Conservation (phyloP, 2,329 filamentous ascomycete species). For the Dactylonectria estremocensis region DNA sequence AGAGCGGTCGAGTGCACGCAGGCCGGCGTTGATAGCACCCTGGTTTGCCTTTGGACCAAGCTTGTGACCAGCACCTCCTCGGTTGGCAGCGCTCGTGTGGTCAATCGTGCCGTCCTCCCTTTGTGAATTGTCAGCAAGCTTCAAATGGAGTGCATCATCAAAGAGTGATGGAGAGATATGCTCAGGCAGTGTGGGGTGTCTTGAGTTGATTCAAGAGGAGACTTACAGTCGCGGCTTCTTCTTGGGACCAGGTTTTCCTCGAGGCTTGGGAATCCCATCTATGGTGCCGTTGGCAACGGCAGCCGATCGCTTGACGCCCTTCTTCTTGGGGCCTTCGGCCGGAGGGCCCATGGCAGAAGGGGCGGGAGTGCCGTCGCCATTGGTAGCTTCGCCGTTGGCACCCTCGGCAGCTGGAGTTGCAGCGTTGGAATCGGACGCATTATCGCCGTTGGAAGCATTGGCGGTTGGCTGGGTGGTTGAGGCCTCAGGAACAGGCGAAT, state of each 20-base stretch:
- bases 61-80: constrained; percentile 77
- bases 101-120: constrained; percentile 77
- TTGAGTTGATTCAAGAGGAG: constrained; percentile 17
- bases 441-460: constrained; percentile 66
- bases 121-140: constrained; percentile 48
- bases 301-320: constrained; percentile 80
- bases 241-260: constrained; percentile 94
- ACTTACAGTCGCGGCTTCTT: constrained; percentile 96
- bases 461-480: constrained; percentile 52
- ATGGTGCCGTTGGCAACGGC: constrained; percentile 72
- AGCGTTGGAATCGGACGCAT: constrained; percentile 72
- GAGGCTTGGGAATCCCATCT: constrained; percentile 77
- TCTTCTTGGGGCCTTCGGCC: constrained; percentile 78
- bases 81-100: constrained; percentile 64
- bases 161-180: not conserved
- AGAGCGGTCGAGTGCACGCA: constrained; percentile 92
- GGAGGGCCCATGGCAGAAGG: constrained; percentile 73
- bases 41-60: constrained; percentile 97
- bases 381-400: constrained; percentile 65
- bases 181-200: constrained; percentile 10
- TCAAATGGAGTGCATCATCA: constrained; percentile 11
- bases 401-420: constrained; percentile 71
- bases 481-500: constrained; percentile 62
- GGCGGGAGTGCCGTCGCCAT: constrained; percentile 65
- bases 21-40: constrained; percentile 95